These are phyloP conservation scores for Aspergillus sp. DNA, from an alignment of 2,329 filamentous ascomycete genomes.

Conservation along the genomic window DNA sequence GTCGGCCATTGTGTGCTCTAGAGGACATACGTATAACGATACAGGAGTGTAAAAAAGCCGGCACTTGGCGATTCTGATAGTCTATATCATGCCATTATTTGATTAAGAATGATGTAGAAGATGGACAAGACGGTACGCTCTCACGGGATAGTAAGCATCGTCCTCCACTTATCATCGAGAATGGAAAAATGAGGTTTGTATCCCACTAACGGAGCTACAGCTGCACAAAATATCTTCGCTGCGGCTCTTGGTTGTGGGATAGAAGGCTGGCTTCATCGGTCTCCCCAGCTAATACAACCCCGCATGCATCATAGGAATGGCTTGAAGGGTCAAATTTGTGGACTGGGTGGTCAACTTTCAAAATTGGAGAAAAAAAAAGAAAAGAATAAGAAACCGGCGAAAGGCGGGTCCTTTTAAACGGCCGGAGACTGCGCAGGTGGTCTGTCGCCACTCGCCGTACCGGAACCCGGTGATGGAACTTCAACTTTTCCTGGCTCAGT, in stretches of 20 bases:
- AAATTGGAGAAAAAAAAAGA: constrained; percentile 42
- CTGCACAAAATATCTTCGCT: constrained; percentile 47
- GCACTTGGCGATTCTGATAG: constrained; percentile 1
- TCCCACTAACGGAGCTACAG: constrained; percentile 51
- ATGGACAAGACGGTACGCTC: constrained; percentile 15
- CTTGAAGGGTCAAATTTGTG: constrained; percentile 60
- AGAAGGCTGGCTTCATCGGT: constrained; percentile 39
- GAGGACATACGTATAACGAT: constrained; percentile 16
- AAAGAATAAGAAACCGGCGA: constrained; percentile 23
- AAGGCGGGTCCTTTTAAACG: constrained; percentile 17
- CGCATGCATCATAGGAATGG: constrained; percentile 49
- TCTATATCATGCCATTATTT: constrained; percentile 27
- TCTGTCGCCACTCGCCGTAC: constrained; percentile 22
- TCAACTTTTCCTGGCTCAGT: constrained; percentile 29
- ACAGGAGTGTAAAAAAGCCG: constrained; percentile 15
- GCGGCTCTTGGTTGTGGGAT: constrained; percentile 52
- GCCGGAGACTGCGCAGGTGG: constrained; percentile 24
- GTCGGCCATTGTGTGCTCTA: constrained; percentile 17
- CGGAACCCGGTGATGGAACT: constrained; percentile 14
- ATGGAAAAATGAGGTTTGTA: constrained; percentile 31
- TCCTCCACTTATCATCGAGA: constrained; percentile 15
- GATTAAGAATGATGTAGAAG: constrained; percentile 17
- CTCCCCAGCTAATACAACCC: constrained; percentile 60
- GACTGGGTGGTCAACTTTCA: constrained; percentile 59
- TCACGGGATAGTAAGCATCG: constrained; percentile 11